A percentile compares a stretch with the other conserved stretches of the same genome.
phyloP scores from a whole-genome alignment of 2,329 filamentous ascomycete genomes.

The Daldinia sp. region DNA sequence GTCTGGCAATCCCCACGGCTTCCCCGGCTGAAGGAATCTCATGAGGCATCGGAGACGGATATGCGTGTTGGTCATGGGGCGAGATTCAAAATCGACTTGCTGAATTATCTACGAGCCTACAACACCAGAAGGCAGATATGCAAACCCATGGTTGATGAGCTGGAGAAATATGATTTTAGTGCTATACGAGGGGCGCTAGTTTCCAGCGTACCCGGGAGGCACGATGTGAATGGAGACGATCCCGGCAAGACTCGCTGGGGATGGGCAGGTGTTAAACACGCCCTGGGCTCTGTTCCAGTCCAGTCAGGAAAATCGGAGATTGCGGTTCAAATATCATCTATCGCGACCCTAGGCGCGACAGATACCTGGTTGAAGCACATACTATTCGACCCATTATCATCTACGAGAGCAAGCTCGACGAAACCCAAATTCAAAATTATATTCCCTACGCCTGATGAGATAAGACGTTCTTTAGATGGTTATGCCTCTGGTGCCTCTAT shows the following conservation, averaged over 20 bases:
- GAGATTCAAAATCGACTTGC: constrained; percentile 78
- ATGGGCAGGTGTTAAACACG: constrained; percentile 72
- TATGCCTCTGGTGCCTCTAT: constrained; percentile 82
- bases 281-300: constrained; percentile 63
- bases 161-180: constrained; percentile 74
- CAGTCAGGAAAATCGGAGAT: constrained; percentile 55
- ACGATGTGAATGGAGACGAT: constrained; percentile 58
- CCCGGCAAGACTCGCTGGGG: constrained; percentile 72
- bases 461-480: constrained; percentile 78
- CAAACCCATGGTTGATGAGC: constrained; percentile 61
- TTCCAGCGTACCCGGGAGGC: constrained; percentile 78
- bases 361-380: constrained; percentile 76
- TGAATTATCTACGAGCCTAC: constrained; percentile 77
- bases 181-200: constrained; percentile 74
- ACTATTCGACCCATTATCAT: constrained; percentile 61
- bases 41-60: constrained; percentile 20
- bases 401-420: constrained; percentile 18
- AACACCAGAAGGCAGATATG: constrained; percentile 64
- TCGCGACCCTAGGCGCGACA: constrained; percentile 77
- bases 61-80: constrained; percentile 65
- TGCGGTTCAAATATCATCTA: constrained; percentile 77
- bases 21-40: constrained; percentile 53
- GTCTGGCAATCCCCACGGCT: constrained; percentile 81
- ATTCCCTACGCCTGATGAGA: constrained; percentile 82
- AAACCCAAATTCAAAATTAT: constrained; percentile 72